Evolutionary conservation across 345 rosid genomes (phyloP).

Genomic region (Eucalyptus polyanthemos): DNA sequence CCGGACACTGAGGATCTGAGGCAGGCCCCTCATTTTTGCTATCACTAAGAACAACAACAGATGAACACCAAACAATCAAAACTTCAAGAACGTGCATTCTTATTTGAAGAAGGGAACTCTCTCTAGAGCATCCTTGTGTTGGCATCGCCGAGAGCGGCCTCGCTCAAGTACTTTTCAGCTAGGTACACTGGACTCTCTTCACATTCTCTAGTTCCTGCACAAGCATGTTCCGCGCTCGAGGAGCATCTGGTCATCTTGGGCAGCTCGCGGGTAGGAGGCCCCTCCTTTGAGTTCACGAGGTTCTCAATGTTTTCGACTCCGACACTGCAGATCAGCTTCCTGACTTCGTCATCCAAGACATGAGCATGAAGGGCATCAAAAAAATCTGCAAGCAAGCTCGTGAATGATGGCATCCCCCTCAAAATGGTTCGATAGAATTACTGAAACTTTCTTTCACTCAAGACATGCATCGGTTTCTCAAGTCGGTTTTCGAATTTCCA

Average conservation of each 20-base stretch:
- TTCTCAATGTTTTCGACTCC: background rate
- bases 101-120: background rate
- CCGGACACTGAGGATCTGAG: no score
- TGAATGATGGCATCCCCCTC: background rate
- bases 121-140: background rate
- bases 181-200: conserved; percentile 7
- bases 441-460: background rate
- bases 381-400: background rate
- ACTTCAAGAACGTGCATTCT: background rate
- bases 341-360: conserved; percentile 5
- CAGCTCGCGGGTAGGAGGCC: conserved; percentile 2
- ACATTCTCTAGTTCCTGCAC: conserved; percentile 6
- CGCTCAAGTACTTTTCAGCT: conserved; percentile 4
- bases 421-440: background rate
- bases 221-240: conserved; percentile 6
- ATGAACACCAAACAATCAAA: background rate
- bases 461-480: background rate
- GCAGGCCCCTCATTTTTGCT: no score
- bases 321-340: conserved; percentile 3
- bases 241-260: conserved; percentile 9
- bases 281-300: conserved; percentile 8
- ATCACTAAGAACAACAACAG: background rate
- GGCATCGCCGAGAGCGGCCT: conserved; percentile 5
- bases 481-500: background rate
- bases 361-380: conserved; percentile 5